Evolutionary conservation across 2,329 filamentous ascomycete genomes (phyloP).

Genomic region (Alternaria sp.): DNA sequence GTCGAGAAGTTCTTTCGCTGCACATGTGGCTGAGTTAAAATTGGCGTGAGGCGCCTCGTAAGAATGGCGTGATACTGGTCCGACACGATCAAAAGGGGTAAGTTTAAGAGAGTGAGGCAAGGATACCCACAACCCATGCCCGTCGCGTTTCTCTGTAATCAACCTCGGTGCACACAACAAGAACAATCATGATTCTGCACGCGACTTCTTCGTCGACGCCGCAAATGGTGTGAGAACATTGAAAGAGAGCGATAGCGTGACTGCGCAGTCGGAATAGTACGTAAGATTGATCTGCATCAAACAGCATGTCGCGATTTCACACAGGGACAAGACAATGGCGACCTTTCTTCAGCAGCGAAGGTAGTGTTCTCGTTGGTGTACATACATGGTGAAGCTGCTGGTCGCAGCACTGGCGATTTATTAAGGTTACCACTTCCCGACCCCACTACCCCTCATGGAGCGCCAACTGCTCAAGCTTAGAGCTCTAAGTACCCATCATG

Average conservation of each 20-base stretch:
- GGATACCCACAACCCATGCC: not conserved
- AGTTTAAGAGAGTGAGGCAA: not conserved
- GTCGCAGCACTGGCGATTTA: not conserved
- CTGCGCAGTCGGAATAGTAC: not conserved
- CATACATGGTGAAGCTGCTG: not conserved
- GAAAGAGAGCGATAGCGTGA: not conserved
- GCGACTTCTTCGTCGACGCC: not conserved
- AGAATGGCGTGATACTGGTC: constrained; percentile 33
- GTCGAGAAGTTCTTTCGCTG: constrained; percentile 12
- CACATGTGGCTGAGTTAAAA: constrained; percentile 21
- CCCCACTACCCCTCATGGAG: constrained; percentile 13
- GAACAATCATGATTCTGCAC: not conserved
- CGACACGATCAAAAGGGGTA: constrained; percentile 4
- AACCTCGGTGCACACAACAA: not conserved
- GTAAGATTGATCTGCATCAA: not conserved
- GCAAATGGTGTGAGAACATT: not conserved
- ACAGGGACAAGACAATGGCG: not conserved
- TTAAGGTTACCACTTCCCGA: not conserved
- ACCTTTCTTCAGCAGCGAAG: not conserved
- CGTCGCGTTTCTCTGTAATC: not conserved
- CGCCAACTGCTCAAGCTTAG: not conserved
- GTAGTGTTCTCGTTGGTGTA: not conserved
- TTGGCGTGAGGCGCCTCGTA: constrained; percentile 13
- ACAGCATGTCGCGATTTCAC: not conserved
- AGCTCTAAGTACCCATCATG: constrained; percentile 23